phyloP scores from a whole-genome alignment of 176 grass and related monocot genomes.

The Secale cereale region DNA sequence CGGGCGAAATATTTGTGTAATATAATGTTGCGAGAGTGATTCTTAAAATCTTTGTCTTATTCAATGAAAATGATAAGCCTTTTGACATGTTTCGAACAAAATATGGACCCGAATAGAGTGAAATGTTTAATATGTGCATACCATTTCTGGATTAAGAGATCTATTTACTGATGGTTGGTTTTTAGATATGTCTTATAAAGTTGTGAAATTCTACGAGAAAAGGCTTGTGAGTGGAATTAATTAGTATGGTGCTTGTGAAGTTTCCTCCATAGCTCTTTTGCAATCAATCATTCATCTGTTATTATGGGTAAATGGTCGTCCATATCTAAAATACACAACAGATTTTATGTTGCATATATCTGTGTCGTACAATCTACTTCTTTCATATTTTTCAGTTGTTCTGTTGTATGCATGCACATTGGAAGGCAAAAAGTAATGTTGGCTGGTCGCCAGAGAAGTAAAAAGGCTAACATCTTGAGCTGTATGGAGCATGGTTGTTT shows the following conservation, averaged over 20 bases:
- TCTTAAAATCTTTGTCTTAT: too few species aligned
- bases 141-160: too few species aligned
- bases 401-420: conserved; percentile 43
- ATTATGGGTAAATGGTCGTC: conserved; percentile 32
- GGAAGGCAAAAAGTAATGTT: conserved; percentile 16
- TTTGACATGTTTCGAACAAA: too few species aligned
- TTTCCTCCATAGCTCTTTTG: too few species aligned
- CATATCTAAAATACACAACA: neutral
- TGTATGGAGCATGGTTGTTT: conserved; percentile 41
- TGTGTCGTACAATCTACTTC: neutral
- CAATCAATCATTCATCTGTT: conserved; percentile 50
- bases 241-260: too few species aligned
- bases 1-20: too few species aligned
- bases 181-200: too few species aligned
- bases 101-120: neutral
- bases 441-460: conserved; percentile 32
- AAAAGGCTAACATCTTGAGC: conserved; percentile 48
- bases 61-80: too few species aligned
- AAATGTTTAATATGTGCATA: neutral
- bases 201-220: too few species aligned
- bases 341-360: neutral
- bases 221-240: too few species aligned
- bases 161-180: too few species aligned
- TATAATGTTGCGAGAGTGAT: too few species aligned
- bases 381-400: conserved; percentile 32